A percentile compares a stretch with the other conserved stretches of the same genome.
Conservation (phyloP, 257 asterid species). For the Ehretia macrophylla region DNA sequence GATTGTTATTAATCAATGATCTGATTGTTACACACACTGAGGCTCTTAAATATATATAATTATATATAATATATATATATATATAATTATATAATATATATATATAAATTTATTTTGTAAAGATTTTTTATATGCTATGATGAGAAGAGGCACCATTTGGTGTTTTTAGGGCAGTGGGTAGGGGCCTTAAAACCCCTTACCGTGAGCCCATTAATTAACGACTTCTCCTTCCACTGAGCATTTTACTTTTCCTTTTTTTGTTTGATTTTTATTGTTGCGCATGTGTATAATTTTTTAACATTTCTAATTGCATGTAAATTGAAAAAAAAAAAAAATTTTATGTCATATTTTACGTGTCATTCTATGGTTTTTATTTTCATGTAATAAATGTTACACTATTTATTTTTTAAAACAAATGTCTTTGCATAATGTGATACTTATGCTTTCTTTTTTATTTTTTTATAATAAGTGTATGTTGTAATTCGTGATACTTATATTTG, state of each 20-base stretch:
- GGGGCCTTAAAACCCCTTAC: conserved; percentile 12
- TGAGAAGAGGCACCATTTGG: conserved; percentile 34
- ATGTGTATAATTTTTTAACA: too few species aligned
- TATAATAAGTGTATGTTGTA: too few species aligned
- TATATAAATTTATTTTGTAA: background rate
- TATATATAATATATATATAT: background rate
- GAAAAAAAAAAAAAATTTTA: too few species aligned
- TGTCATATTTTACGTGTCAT: too few species aligned
- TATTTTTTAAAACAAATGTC: too few species aligned
- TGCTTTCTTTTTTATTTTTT: too few species aligned
- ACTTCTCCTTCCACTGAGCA: conserved; percentile 75
- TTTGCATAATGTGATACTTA: too few species aligned
- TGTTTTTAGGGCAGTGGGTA: conserved; percentile 46
- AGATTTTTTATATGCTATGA: conserved; percentile 26
- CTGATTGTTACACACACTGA: conserved; percentile 98
- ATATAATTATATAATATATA: background rate
- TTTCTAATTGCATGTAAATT: too few species aligned
- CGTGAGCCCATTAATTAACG: conserved; percentile 43
- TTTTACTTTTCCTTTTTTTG: background rate
- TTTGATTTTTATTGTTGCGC: background rate
- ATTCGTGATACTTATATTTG: too few species aligned
- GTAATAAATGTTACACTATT: too few species aligned
- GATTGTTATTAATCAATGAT: conserved; percentile 58
- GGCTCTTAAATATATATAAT: conserved; percentile 18
- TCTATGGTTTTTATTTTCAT: too few species aligned